Conservation (phyloP, 345 rosid species). For the Punica granatum region DNA sequence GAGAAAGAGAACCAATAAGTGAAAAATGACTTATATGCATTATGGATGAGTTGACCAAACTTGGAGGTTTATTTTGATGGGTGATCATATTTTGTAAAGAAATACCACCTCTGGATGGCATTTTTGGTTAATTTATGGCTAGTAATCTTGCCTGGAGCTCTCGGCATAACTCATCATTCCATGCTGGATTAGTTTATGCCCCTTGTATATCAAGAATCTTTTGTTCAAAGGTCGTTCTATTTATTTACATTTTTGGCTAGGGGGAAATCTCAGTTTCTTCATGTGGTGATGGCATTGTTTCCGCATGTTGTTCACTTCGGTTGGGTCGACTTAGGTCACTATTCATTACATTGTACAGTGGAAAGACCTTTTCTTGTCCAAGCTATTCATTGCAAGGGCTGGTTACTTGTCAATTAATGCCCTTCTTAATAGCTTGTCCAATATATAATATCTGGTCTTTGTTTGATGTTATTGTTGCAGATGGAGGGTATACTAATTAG, state of each 20-base stretch:
- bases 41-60: not conserved
- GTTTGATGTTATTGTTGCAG: slow-evolving; percentile 20
- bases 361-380: not conserved
- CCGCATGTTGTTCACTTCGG: not conserved
- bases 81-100: not conserved
- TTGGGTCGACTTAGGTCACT: not conserved
- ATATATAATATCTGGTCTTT: not conserved
- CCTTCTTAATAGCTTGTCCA: not conserved
- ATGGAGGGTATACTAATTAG: slow-evolving; percentile 76
- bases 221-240: not conserved
- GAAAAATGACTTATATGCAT: not conserved
- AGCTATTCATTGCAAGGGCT: not conserved
- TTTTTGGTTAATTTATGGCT: not conserved
- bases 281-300: not conserved
- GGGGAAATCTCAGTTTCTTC: not conserved
- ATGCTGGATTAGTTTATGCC: not conserved
- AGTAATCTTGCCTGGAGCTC: not conserved
- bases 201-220: not conserved
- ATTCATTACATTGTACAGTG: not conserved
- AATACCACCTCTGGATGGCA: no score
- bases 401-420: not conserved
- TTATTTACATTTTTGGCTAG: not conserved
- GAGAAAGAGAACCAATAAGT: no score
- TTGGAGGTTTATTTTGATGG: not conserved
- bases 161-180: not conserved